A percentile compares a stretch with the other conserved stretches of the same genome.
These are phyloP conservation scores for Dactylorhiza incarnata DNA, from an alignment of 106 monocot species.

Conservation along the genomic window DNA sequence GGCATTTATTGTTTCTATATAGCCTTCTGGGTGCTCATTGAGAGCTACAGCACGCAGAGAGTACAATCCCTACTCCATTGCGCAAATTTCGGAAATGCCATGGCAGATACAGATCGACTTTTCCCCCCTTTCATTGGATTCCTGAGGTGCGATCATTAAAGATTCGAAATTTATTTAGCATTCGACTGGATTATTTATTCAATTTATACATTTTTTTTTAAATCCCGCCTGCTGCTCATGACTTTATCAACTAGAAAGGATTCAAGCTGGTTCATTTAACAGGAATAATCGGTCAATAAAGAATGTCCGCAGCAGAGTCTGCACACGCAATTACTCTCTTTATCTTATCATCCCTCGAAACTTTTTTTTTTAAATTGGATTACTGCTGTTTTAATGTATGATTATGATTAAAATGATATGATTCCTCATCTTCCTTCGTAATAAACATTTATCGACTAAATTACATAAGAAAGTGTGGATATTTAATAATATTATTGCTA, in stretches of 20 bases:
- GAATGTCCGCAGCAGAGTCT: constrained; percentile 3
- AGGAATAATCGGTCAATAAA: background rate
- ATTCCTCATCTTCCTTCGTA: background rate
- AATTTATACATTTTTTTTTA: background rate
- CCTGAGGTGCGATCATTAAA: constrained; percentile 8
- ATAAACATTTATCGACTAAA: background rate
- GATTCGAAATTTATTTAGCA: background rate
- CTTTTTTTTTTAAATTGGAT: background rate
- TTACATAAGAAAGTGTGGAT: background rate
- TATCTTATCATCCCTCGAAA: background rate
- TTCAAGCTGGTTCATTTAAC: constrained; percentile 3
- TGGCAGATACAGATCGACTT: background rate
- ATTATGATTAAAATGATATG: background rate
- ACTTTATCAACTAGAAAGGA: background rate
- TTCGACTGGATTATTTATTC: background rate
- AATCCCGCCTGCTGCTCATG: background rate
- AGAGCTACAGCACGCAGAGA: constrained; percentile 1
- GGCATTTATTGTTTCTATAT: constrained; percentile 10
- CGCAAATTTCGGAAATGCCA: background rate
- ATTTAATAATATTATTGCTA: background rate
- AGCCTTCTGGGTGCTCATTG: background rate
- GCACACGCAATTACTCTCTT: background rate
- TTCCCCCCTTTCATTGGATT: constrained; percentile 8
- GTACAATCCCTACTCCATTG: background rate
- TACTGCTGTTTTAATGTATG: background rate